Evolutionary conservation across 805 yeast genomes (phyloP).

Genomic region (Zygotorulaspora danielsina): DNA sequence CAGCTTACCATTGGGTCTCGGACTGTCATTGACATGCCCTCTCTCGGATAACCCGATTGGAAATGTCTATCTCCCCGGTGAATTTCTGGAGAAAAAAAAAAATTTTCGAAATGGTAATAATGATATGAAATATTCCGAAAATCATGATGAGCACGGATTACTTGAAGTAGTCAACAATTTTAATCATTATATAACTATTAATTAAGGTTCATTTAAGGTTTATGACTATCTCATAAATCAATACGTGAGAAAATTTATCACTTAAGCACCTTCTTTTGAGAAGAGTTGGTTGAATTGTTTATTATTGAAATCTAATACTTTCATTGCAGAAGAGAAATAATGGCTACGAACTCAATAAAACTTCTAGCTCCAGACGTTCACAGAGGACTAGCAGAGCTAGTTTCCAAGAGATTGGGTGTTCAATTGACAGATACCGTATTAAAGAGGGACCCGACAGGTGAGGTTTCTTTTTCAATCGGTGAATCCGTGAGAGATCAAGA

Average conservation of each 20-base stretch:
- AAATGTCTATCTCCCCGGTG: no score
- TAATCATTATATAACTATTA: neutral
- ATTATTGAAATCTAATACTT: no score
- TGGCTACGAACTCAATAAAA: conserved; percentile 72
- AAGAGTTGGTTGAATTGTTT: neutral
- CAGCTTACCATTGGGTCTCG: no score
- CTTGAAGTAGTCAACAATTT: no score
- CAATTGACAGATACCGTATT: conserved; percentile 58
- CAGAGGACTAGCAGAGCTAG: conserved; percentile 65
- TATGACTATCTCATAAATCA: neutral
- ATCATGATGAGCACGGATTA: neutral
- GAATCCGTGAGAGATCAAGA: conserved; percentile 86
- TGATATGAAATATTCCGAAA: neutral
- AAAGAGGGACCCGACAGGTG: conserved; percentile 65
- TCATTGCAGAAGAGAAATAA: no score
- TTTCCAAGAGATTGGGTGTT: conserved; percentile 56
- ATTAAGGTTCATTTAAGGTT: conserved; percentile 1
- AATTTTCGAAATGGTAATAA: neutral
- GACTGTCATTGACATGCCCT: no score
- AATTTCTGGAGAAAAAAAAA: no score
- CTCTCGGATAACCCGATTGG: no score
- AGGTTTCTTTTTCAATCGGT: conserved; percentile 70
- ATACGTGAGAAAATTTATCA: neutral
- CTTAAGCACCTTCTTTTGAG: neutral
- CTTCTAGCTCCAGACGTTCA: conserved; percentile 65